A percentile compares a stretch with the other conserved stretches of the same genome.
These are phyloP conservation scores for Xerocomus minutiporus DNA, from an alignment of 1,284 basidiomycete species.

Conservation along the genomic window DNA sequence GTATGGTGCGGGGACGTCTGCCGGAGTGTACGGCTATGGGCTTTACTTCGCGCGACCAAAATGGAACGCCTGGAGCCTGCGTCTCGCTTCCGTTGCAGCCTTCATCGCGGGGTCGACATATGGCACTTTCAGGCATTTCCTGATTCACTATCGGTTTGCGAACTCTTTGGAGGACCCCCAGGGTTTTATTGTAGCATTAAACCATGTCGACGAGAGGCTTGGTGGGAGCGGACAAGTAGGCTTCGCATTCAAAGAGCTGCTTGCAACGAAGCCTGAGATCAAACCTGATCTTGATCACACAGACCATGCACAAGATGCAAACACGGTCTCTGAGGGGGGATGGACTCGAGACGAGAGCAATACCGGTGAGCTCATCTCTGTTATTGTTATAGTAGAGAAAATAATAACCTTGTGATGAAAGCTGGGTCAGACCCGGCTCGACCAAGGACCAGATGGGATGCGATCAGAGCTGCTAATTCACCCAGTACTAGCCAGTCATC, in stretches of 20 bases:
- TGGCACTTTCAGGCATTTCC: constrained; percentile 38
- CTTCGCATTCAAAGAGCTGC: constrained; percentile 19
- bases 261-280: constrained; percentile 16
- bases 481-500: constrained; percentile 45
- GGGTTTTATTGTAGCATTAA: constrained; percentile 38
- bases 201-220: constrained; percentile 37
- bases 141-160: constrained; percentile 45
- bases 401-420: constrained; percentile 6
- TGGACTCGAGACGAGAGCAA: constrained; percentile 20
- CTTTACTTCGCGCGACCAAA: constrained; percentile 26
- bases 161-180: constrained; percentile 45
- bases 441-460: constrained; percentile 52
- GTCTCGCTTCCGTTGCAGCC: constrained; percentile 23
- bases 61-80: constrained; percentile 26
- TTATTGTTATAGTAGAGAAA: not conserved
- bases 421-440: constrained; percentile 14
- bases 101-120: constrained; percentile 29
- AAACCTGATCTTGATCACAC: constrained; percentile 5
- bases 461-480: constrained; percentile 55
- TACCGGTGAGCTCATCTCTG: constrained; percentile 9
- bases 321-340: constrained; percentile 17
- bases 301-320: constrained; percentile 8
- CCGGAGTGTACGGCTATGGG: constrained; percentile 28
- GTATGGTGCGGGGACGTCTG: constrained; percentile 29
- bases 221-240: constrained; percentile 28